Base-by-base conservation (phyloP, 2,329 filamentous ascomycete species). In the Neoarthrinium moseri region DNA sequence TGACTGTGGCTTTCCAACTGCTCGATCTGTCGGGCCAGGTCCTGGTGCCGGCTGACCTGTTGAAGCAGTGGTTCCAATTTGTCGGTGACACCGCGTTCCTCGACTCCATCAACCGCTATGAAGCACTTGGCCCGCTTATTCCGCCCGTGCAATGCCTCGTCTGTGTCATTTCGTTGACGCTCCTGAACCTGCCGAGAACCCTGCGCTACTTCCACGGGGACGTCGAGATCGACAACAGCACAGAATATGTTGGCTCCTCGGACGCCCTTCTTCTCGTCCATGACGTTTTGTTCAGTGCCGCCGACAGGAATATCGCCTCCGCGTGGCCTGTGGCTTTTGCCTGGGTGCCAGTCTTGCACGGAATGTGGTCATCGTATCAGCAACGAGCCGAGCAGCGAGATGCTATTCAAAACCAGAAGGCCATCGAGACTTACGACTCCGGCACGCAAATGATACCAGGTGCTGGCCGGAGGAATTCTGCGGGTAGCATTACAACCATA, bases 261-360 rank as follows among this genome's bases (percentile, higher is more conserved):
- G 77, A 82, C 6, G 80, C 87, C 17, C 73, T 95, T n/a, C 77
- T 81, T 39, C 78, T 84, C 44, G 78, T 96, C 12, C 89, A 92
- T 55, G 78, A 79, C 43, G 78, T 86, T n/a, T 74, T 96, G 26
- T 67, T 85, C 20, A 71, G 74, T 45, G 80, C 83, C 6, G 77
- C 81, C 11, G 74, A 74, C 22, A 61, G 68, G 17, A 77, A 77
- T 13, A 73, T 80, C n/a, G 71, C 74, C 29, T 80, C 81, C 27
- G 87, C 87, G 17, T 83, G 81, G 45, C 89, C 89, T 2, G 82
- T 88, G 15, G 78, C 89, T 17, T 87, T 95, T 54, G 81, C 87
- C 3, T 97, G 91, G 91, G 83, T 85, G 4, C 72, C 92, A 38
- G 79, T 96, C 21, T 73, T 91, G 8, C 80, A 87, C 57, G 76